These are phyloP conservation scores for Tuber calosporum DNA, from an alignment of 495 filamentous ascomycete genomes.

Conservation along the genomic window DNA sequence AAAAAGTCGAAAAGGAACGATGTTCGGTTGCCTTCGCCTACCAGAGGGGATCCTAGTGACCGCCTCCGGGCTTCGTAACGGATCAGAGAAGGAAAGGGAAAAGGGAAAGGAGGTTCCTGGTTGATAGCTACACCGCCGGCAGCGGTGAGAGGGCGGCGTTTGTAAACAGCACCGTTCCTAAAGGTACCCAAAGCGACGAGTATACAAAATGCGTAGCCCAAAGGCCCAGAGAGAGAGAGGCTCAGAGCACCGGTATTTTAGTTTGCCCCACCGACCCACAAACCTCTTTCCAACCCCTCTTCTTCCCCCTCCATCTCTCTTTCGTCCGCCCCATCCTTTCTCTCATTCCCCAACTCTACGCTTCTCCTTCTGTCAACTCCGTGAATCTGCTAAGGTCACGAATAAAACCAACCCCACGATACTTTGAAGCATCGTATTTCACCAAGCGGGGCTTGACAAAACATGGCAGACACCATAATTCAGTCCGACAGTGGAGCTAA, in stretches of 20 bases:
- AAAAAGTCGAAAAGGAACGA: neutral
- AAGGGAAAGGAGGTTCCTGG: neutral
- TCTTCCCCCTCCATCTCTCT: slow-evolving; percentile 33
- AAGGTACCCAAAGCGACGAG: neutral
- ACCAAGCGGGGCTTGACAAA: slow-evolving; percentile 25
- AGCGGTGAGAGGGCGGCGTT: neutral
- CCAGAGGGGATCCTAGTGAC: neutral
- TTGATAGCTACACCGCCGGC: neutral
- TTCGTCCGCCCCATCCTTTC: slow-evolving; percentile 23
- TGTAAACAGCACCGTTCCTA: neutral
- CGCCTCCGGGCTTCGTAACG: neutral
- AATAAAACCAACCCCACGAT: slow-evolving; percentile 32
- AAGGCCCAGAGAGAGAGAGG: slow-evolving; percentile 11
- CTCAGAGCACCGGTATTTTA: slow-evolving; percentile 37
- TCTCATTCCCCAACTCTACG: slow-evolving; percentile 18
- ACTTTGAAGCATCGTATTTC: slow-evolving; percentile 7
- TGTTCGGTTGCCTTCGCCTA: neutral
- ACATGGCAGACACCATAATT: slow-evolving; percentile 60
- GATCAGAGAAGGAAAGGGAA: neutral
- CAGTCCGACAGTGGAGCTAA: slow-evolving; percentile 54
- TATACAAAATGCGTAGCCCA: neutral
- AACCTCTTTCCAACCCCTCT: slow-evolving; percentile 28
- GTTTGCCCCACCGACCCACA: slow-evolving; percentile 30
- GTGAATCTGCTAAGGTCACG: neutral
- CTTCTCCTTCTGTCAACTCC: neutral